phyloP scores from a whole-genome alignment of 1,139 yeast species.

The Eremothecium sinecaudum region DNA sequence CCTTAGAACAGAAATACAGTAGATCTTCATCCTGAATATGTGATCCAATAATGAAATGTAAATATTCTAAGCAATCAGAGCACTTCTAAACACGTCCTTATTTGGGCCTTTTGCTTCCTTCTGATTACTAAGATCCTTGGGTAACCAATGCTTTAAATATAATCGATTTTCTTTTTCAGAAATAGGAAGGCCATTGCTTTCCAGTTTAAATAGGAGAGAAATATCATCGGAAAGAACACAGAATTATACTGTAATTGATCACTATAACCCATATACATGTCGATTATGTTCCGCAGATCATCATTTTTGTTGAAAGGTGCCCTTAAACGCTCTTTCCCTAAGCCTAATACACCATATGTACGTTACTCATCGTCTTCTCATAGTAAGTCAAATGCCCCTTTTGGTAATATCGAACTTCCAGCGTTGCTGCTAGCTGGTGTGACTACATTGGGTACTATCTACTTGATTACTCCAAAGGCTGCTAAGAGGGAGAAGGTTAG shows the following conservation, averaged over 20 bases:
- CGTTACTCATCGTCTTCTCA: neutral
- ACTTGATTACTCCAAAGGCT: constrained; percentile 6
- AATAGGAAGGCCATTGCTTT: too few species aligned
- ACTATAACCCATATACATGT: too few species aligned
- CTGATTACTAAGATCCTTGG: neutral
- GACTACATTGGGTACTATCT: constrained; percentile 7
- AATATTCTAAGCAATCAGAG: too few species aligned
- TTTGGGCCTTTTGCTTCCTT: neutral
- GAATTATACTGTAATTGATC: too few species aligned
- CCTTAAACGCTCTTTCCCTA: neutral
- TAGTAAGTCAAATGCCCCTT: neutral
- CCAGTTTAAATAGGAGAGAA: too few species aligned
- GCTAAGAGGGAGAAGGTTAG: constrained; percentile 3
- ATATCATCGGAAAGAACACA: too few species aligned
- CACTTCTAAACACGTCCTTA: neutral
- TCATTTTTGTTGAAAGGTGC: neutral
- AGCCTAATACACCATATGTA: neutral
- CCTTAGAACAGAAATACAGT: constrained; percentile 78
- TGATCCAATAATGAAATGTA: too few species aligned
- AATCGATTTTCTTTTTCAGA: too few species aligned
- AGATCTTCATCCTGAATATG: constrained; percentile 82
- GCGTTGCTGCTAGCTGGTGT: constrained; percentile 7
- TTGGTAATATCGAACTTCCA: neutral
- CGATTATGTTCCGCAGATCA: too few species aligned
- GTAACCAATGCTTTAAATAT: too few species aligned